A percentile compares a stretch with the other conserved stretches of the same genome.
Conservation (phyloP, 805 yeast genomes). For the Metschnikowia reukaufii region DNA sequence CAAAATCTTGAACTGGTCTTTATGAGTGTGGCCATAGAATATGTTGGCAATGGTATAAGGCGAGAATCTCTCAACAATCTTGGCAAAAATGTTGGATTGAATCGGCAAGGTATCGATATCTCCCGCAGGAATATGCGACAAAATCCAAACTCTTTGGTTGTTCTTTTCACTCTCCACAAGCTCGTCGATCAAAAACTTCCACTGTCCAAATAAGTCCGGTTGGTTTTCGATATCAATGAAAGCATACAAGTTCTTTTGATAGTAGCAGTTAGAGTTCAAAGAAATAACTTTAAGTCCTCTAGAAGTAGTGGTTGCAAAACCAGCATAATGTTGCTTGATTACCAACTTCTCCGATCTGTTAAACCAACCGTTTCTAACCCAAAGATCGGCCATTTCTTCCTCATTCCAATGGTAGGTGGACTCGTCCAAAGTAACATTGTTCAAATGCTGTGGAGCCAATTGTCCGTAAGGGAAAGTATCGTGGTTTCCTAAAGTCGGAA, state of each 20-base stretch:
- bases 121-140: conserved; percentile 66
- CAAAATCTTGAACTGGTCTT: conserved; percentile 62
- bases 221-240: conserved; percentile 54
- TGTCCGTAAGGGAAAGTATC: conserved; percentile 75
- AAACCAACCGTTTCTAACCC: conserved; percentile 41
- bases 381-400: conserved; percentile 37
- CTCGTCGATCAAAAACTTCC: conserved; percentile 61
- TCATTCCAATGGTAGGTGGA: conserved; percentile 38
- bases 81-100: conserved; percentile 54
- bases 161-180: conserved; percentile 56
- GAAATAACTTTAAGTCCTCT: conserved; percentile 42
- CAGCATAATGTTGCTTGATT: conserved; percentile 54
- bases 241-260: conserved; percentile 53
- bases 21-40: conserved; percentile 72
- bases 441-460: conserved; percentile 46
- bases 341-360: conserved; percentile 24
- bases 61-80: conserved; percentile 64
- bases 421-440: conserved; percentile 17
- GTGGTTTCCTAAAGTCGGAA: conserved; percentile 67
- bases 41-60: conserved; percentile 67
- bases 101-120: conserved; percentile 58
- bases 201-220: conserved; percentile 63
- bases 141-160: conserved; percentile 70
- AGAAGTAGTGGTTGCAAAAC: conserved; percentile 55
- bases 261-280: conserved; percentile 67